Evolutionary conservation across 176 grass and related monocot species (phyloP).

Genomic region (Zizania latifolia): DNA sequence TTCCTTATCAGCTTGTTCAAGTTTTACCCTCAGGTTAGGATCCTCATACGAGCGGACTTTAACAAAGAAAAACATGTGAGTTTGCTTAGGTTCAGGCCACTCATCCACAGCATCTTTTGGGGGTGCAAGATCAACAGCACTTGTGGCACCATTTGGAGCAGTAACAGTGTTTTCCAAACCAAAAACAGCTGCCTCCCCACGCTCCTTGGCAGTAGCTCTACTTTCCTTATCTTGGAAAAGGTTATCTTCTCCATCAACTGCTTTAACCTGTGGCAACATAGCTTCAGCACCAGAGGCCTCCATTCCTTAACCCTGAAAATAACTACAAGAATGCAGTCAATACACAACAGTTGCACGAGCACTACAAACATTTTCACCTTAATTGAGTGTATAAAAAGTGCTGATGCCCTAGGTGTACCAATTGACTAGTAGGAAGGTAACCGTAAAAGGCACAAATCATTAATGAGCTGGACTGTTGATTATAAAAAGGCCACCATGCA

Average conservation of each 20-base stretch:
- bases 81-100: slow-evolving; percentile 78
- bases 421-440: neutral
- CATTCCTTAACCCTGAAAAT: slow-evolving; percentile 59
- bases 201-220: slow-evolving; percentile 52
- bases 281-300: slow-evolving; percentile 58
- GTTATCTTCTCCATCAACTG: slow-evolving; percentile 47
- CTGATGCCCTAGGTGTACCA: neutral
- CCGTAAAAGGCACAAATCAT: neutral
- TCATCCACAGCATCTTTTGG: slow-evolving; percentile 76
- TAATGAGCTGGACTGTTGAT: neutral
- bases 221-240: slow-evolving; percentile 61
- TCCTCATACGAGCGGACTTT: slow-evolving; percentile 72
- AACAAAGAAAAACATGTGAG: slow-evolving; percentile 57
- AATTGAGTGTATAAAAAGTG: neutral
- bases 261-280: slow-evolving; percentile 46
- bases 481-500: neutral
- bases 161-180: slow-evolving; percentile 48
- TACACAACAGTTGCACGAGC: neutral
- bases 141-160: slow-evolving; percentile 32
- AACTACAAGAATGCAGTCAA: neutral
- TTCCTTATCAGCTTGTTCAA: slow-evolving; percentile 76
- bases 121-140: slow-evolving; percentile 31
- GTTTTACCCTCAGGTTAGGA: slow-evolving; percentile 73
- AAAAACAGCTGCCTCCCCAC: slow-evolving; percentile 42
- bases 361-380: neutral